Conservation (phyloP, 2,329 filamentous ascomycete species). For the Microdochium paspali region DNA sequence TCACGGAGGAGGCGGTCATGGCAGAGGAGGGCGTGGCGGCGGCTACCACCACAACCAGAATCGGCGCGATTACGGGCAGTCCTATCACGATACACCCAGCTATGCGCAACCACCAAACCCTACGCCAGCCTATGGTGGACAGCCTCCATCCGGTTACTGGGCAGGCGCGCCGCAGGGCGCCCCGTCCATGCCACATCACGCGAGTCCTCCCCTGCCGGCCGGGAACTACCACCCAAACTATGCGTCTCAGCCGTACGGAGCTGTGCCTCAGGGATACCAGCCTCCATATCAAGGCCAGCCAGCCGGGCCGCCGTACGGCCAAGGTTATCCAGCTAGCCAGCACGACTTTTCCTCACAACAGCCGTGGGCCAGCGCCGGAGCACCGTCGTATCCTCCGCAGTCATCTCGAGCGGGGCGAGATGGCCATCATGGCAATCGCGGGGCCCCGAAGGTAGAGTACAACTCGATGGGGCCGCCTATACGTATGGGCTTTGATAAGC, state of each 20-base stretch:
- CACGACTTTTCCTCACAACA: conserved; percentile 27
- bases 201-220: conserved; percentile 32
- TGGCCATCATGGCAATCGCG: conserved; percentile 33
- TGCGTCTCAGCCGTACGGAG: conserved; percentile 41
- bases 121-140: conserved; percentile 12
- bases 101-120: conserved; percentile 5
- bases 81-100: background rate
- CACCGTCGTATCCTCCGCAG: conserved; percentile 17
- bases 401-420: conserved; percentile 28
- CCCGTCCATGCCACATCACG: conserved; percentile 16
- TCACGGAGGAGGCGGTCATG: conserved; percentile 9
- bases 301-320: conserved; percentile 23
- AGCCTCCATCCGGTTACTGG: conserved; percentile 20
- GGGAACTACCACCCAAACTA: conserved; percentile 52
- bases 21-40: conserved; percentile 10
- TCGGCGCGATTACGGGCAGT: background rate
- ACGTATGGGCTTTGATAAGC: conserved; percentile 20
- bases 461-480: conserved; percentile 18
- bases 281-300: conserved; percentile 22
- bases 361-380: conserved; percentile 30
- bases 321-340: conserved; percentile 28
- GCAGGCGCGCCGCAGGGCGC: conserved; percentile 15
- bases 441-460: conserved; percentile 24
- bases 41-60: conserved; percentile 11
- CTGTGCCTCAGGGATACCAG: conserved; percentile 28